A percentile compares a stretch with the other conserved stretches of the same genome.
Conservation (phyloP, 768 basidiomycete species). For the Gelatoporia subvermispora region DNA sequence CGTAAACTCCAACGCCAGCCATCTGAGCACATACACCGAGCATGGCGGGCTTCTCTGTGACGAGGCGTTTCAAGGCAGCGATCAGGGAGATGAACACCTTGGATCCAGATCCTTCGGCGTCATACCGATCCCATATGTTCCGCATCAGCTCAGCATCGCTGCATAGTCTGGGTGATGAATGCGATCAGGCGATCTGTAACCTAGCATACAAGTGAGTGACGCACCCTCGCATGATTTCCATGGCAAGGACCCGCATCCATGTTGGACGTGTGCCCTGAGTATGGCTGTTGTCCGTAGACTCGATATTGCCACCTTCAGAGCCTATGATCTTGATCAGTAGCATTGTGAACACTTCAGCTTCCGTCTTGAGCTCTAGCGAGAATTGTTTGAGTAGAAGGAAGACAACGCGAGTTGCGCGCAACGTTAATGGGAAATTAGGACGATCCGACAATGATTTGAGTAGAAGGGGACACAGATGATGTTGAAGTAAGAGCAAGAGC, state of each 20-base stretch:
- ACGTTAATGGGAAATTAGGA: slow-evolving; percentile 79
- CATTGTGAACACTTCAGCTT: slow-evolving; percentile 84
- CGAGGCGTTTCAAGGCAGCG: slow-evolving; percentile 76
- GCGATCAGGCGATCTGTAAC: not conserved
- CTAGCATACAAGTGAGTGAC: slow-evolving; percentile 3
- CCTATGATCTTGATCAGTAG: slow-evolving; percentile 61
- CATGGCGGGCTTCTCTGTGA: slow-evolving; percentile 83
- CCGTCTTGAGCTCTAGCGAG: slow-evolving; percentile 70
- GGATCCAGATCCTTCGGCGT: slow-evolving; percentile 52
- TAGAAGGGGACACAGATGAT: slow-evolving; percentile 86
- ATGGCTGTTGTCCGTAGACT: slow-evolving; percentile 16
- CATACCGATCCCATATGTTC: slow-evolving; percentile 76
- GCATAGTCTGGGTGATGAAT: slow-evolving; percentile 47
- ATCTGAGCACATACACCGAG: slow-evolving; percentile 80
- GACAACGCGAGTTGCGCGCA: slow-evolving; percentile 90
- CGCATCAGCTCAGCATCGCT: slow-evolving; percentile 76
- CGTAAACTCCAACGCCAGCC: slow-evolving; percentile 66
- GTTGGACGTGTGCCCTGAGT: slow-evolving; percentile 40
- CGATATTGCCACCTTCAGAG: slow-evolving; percentile 39
- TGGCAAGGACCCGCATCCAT: slow-evolving; percentile 88
- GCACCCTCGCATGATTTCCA: slow-evolving; percentile 90
- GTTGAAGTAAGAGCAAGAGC: slow-evolving; percentile 78
- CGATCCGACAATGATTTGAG: slow-evolving; percentile 81
- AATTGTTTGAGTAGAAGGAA: slow-evolving; percentile 93
- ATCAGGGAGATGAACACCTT: slow-evolving; percentile 77